These are phyloP conservation scores for Coelastrella sp. DNA, from an alignment of 139 green algal species.

Conservation along the genomic window DNA sequence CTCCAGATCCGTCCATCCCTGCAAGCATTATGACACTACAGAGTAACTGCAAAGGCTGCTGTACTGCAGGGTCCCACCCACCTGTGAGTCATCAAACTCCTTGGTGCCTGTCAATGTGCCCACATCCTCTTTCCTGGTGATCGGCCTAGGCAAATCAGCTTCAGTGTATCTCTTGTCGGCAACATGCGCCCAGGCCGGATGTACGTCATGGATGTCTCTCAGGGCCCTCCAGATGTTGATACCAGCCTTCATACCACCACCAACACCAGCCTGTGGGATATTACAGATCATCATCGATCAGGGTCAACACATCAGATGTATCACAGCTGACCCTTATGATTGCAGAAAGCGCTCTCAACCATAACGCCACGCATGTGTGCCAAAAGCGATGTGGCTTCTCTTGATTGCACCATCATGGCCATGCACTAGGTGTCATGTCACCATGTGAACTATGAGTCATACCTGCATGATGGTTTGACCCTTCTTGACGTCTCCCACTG, in stretches of 20 bases:
- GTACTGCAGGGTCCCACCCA: too few relatives aligned
- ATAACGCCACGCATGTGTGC: too few relatives aligned
- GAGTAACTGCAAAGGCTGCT: too few relatives aligned
- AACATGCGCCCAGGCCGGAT: constrained; percentile 56
- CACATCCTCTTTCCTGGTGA: constrained; percentile 48
- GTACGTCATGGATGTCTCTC: constrained; percentile 41
- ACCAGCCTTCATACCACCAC: constrained; percentile 67
- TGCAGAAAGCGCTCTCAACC: too few relatives aligned
- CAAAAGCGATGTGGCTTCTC: too few relatives aligned
- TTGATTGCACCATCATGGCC: neutral
- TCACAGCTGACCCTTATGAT: too few relatives aligned
- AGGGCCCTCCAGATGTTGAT: constrained; percentile 60
- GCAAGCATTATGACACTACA: too few relatives aligned
- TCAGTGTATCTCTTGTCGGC: constrained; percentile 37
- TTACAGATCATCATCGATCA: neutral
- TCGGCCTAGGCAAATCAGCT: constrained; percentile 60
- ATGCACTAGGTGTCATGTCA: neutral
- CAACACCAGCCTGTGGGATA: constrained; percentile 57
- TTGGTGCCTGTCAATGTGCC: constrained; percentile 30
- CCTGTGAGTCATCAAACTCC: constrained; percentile 32
- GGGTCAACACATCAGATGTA: too few relatives aligned
- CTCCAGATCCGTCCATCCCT: too few relatives aligned
- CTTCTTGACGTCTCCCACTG: constrained; percentile 51
- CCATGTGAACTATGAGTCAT: too few relatives aligned
- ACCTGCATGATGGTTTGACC: constrained; percentile 61